Evolutionary conservation across 2,329 filamentous ascomycete species (phyloP).

Genomic region (Cercospora beticola): DNA sequence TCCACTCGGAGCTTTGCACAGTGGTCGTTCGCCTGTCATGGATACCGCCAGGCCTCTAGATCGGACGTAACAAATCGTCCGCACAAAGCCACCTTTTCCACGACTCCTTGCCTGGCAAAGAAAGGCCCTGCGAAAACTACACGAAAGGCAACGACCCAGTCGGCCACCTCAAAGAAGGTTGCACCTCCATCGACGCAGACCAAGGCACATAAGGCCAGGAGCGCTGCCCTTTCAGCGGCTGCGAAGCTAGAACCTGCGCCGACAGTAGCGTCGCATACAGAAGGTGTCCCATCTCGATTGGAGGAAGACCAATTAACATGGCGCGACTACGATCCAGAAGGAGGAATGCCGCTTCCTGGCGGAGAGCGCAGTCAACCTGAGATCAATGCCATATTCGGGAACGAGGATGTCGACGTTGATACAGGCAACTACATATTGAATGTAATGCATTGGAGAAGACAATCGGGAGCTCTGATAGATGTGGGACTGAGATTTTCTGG

Average conservation of each 20-base stretch:
- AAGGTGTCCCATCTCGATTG: slow-evolving; percentile 22
- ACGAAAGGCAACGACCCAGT: not conserved
- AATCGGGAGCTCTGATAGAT: slow-evolving; percentile 41
- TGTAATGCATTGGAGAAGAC: slow-evolving; percentile 40
- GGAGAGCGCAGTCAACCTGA: slow-evolving; percentile 33
- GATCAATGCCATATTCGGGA: slow-evolving; percentile 37
- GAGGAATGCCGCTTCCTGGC: slow-evolving; percentile 38
- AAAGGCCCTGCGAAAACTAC: not conserved
- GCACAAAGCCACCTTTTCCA: slow-evolving; percentile 13
- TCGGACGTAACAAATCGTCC: not conserved
- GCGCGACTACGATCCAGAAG: slow-evolving; percentile 41
- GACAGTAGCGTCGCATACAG: slow-evolving; percentile 32
- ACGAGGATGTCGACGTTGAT: slow-evolving; percentile 33
- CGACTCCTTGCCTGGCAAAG: slow-evolving; percentile 8
- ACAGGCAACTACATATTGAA: slow-evolving; percentile 40
- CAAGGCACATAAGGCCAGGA: slow-evolving; percentile 8
- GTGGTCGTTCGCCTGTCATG: slow-evolving; percentile 3
- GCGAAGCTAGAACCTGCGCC: slow-evolving; percentile 30
- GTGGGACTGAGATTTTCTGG: slow-evolving; percentile 36
- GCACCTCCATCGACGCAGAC: not conserved
- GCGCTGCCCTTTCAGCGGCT: slow-evolving; percentile 2
- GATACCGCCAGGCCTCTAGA: not conserved
- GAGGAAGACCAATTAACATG: slow-evolving; percentile 34
- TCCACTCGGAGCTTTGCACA: slow-evolving; percentile 13
- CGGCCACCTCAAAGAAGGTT: not conserved